A percentile compares a stretch with the other conserved stretches of the same genome.
These are phyloP conservation scores for Oleoguttula mirabilis DNA, from an alignment of 495 filamentous ascomycete genomes.

Conservation along the genomic window DNA sequence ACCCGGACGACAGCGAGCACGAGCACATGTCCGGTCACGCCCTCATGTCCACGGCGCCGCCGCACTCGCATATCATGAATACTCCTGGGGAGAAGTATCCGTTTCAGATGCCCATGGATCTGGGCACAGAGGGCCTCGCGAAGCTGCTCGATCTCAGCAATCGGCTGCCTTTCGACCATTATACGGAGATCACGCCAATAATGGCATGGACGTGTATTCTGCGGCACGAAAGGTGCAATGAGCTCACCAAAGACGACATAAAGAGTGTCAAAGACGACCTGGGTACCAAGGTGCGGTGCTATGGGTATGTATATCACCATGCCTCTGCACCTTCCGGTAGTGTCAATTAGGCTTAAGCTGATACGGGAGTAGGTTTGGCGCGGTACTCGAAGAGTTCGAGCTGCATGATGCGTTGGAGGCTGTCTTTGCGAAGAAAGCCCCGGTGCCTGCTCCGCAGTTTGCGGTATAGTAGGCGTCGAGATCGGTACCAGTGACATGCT, in stretches of 20 bases:
- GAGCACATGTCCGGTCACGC: conserved; percentile 57
- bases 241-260: conserved; percentile 58
- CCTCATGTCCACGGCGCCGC: conserved; percentile 80
- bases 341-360: conserved; percentile 1
- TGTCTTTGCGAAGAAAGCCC: conserved; percentile 55
- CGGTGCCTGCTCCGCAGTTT: too few species aligned
- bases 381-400: conserved; percentile 84
- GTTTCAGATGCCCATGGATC: conserved; percentile 48
- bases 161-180: conserved; percentile 54
- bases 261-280: conserved; percentile 60
- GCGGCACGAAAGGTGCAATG: conserved; percentile 51
- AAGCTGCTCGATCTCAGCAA: conserved; percentile 76
- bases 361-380: conserved; percentile 50
- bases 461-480: too few species aligned
- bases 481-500: too few species aligned
- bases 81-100: conserved; percentile 32
- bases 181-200: conserved; percentile 88
- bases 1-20: conserved; percentile 35
- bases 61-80: conserved; percentile 37
- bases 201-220: conserved; percentile 84
- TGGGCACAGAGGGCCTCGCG: conserved; percentile 59
- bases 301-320: conserved; percentile 55
- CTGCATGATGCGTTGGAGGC: conserved; percentile 72
- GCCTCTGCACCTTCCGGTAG: not conserved
- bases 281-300: conserved; percentile 72